These are phyloP conservation scores for Furcasterigmium furcatum DNA, from an alignment of 2,329 filamentous ascomycete species.

Conservation along the genomic window DNA sequence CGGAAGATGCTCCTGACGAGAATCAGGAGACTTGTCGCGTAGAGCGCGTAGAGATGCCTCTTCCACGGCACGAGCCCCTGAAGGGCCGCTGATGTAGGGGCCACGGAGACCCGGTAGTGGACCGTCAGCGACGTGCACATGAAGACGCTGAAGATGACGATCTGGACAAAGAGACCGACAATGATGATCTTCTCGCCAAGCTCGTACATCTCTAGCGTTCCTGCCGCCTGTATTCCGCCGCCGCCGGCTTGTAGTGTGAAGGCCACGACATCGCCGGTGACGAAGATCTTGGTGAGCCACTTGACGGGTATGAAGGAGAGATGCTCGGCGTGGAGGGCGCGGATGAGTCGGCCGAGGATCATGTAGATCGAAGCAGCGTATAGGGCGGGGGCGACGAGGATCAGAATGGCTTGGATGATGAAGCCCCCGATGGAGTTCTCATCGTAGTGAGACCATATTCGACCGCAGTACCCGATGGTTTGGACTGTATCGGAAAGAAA, in stretches of 20 bases:
- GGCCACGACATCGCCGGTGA: slow-evolving; percentile 40
- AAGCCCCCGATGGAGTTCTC: slow-evolving; percentile 10
- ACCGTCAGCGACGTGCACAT: slow-evolving; percentile 40
- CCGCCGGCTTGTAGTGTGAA: slow-evolving; percentile 38
- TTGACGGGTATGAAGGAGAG: slow-evolving; percentile 13
- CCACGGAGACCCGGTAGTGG: slow-evolving; percentile 24
- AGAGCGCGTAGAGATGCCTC: slow-evolving; percentile 24
- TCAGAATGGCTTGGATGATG: slow-evolving; percentile 17
- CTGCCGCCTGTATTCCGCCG: slow-evolving; percentile 21
- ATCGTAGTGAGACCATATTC: slow-evolving; percentile 14
- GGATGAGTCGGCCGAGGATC: slow-evolving; percentile 27
- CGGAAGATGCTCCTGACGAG: slow-evolving; percentile 42
- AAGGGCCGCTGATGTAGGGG: slow-evolving; percentile 13
- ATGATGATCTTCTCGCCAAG: slow-evolving; percentile 45
- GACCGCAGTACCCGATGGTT: slow-evolving; percentile 17
- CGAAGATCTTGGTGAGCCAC: slow-evolving; percentile 44
- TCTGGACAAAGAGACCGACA: slow-evolving; percentile 49
- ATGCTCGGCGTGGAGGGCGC: slow-evolving; percentile 16
- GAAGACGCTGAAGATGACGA: slow-evolving; percentile 51
- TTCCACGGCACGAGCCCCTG: slow-evolving; percentile 20
- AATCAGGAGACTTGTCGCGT: slow-evolving; percentile 32
- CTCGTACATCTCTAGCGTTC: slow-evolving; percentile 8
- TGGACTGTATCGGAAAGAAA: slow-evolving; percentile 11
- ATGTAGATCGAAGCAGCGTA: slow-evolving; percentile 15
- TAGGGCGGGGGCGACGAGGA: slow-evolving; percentile 15